Percentiles rank a stretch among this genome's conserved stretches.
phyloP scores from a whole-genome alignment of 306 rosid species.

The Prunus salicina region DNA sequence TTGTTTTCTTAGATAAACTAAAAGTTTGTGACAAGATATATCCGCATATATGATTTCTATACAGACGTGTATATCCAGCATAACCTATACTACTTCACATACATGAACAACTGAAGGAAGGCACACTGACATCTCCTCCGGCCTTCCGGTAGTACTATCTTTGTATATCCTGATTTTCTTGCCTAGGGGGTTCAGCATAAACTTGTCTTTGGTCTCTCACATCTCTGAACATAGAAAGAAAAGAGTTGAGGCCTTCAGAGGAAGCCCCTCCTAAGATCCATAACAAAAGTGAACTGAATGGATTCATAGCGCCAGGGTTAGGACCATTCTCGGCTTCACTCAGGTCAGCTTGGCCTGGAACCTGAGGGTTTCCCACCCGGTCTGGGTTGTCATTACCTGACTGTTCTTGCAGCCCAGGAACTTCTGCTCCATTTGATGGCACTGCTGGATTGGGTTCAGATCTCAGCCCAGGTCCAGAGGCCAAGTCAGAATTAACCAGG shows the following conservation, averaged over 20 bases:
- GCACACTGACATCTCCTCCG: not conserved
- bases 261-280: constrained; percentile 95
- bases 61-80: constrained; percentile 21
- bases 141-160: constrained; percentile 31
- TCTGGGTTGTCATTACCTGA: constrained; percentile 41
- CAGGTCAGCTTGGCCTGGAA: constrained; percentile 48
- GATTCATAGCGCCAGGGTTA: constrained; percentile 65
- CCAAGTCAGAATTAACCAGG: constrained; percentile 32
- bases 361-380: constrained; percentile 44
- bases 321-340: constrained; percentile 67
- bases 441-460: constrained; percentile 45
- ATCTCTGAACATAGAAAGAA: constrained; percentile 91
- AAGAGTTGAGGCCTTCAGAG: constrained; percentile 81
- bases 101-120: not conserved
- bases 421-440: constrained; percentile 43
- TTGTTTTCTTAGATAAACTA: constrained; percentile 15
- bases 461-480: constrained; percentile 53
- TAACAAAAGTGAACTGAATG: constrained; percentile 80
- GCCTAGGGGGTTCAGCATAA: constrained; percentile 48
- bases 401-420: constrained; percentile 38
- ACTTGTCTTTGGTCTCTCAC: constrained; percentile 80
- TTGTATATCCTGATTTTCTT: constrained; percentile 36
- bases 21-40: not conserved
- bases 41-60: constrained; percentile 23
- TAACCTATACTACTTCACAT: constrained; percentile 1